Base-by-base conservation (phyloP, 2,329 filamentous ascomycete species). In the Pyrenochaeta sp. region DNA sequence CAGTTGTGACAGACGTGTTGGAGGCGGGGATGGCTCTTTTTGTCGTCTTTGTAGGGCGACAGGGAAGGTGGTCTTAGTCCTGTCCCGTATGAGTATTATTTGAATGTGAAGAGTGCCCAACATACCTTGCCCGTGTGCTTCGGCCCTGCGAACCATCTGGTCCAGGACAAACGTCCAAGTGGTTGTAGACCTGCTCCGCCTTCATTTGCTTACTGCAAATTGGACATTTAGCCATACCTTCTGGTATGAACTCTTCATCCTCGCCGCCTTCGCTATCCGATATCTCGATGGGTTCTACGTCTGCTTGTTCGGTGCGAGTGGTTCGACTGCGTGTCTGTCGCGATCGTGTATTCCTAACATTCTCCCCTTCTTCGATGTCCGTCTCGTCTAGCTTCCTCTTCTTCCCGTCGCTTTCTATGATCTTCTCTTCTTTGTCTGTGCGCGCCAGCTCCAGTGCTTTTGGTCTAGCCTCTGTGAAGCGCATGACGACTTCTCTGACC, bases 161-260 rank as follows among this genome's bases (percentile, higher is more conserved):
- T 20, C 74, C 73, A 10, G 77, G 81, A 64, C 75, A 91, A 6
- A 76, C 81, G 69, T 96, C 90, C 21, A 97, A 74, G 72, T 97
- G 94, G n/a, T 77, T 72, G 59, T 89, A 91, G 3, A 97, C 89
- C 41, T 81, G 78, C 54, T 82, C 82, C 36, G 86, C 82, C 69
- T 94, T 95, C 87, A 97, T 96, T 36, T 85, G 82, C 58, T 76
- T 80, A 35, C 77, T 76, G 67, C 94, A 99, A 13, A 93, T 87
- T 0, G 94, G 94, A 67, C 94, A 99, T 27, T 83, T 79, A 1
- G 92, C 89, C 10, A 94, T 76, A 3, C 89, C 90, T 57, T 94
- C 88, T 19, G 65, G 63, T 14, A 66, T 8, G 35, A 62, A 66
- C n/a, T 88, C 85, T 3, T 53, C 48, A 32, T 69, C 63, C 7